phyloP scores from a whole-genome alignment of 441 rosid species.

The Breynia disticha region DNA sequence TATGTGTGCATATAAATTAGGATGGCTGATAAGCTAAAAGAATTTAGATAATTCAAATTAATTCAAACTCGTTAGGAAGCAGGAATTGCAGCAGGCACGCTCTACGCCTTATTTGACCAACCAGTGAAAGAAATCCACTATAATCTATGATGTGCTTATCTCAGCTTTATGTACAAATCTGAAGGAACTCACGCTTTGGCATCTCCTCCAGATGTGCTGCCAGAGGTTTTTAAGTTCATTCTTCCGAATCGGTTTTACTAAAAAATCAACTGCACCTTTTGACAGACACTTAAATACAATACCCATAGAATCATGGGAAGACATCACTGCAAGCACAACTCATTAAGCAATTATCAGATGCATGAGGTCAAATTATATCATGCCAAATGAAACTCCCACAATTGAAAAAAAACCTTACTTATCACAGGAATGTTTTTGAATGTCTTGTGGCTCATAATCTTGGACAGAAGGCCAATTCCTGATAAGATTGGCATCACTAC shows the following conservation, averaged over 20 bases:
- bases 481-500: conserved; percentile 59
- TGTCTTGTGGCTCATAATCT: conserved; percentile 67
- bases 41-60: not conserved
- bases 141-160: not conserved
- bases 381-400: conserved; percentile 10
- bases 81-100: not conserved
- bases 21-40: not conserved
- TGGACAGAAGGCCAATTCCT: conserved; percentile 59
- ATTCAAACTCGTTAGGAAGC: not conserved
- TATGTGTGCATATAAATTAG: not conserved
- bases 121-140: not conserved
- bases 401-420: conserved; percentile 36
- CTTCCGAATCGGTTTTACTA: conserved; percentile 85
- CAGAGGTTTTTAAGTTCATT: conserved; percentile 84
- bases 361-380: conserved; percentile 16
- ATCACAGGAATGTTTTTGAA: conserved; percentile 64
- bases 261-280: conserved; percentile 85
- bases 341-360: conserved; percentile 14
- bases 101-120: not conserved
- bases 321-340: conserved; percentile 74
- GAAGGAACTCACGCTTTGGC: conserved; percentile 54
- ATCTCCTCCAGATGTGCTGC: conserved; percentile 96
- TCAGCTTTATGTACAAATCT: conserved; percentile 11
- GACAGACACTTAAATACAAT: conserved; percentile 84
- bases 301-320: conserved; percentile 80